Evolutionary conservation across 75 land plant genomes (phyloP), one percentile per base, ranked within the genome.

Genomic region (Cunninghamia lanceolata): DNA sequence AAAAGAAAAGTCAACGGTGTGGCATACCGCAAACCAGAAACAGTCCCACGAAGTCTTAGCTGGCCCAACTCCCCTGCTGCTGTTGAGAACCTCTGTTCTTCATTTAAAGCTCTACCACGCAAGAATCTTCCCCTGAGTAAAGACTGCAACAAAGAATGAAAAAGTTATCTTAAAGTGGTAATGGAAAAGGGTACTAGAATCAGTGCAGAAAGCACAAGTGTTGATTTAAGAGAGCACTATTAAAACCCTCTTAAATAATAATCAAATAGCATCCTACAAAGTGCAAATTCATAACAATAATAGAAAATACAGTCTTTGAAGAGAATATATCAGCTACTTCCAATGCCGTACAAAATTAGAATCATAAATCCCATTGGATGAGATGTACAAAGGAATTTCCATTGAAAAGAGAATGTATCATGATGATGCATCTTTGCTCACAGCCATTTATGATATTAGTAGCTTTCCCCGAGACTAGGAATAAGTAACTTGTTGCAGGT

Each of bases 71-170:
- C 90, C 34, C 89, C 82, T 77, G 90, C 85, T 71, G 87, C 88
- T 85, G 90, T 84, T 28, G 93, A 86, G 46, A 75, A 71, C 82
- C 84, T 39, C 56, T 86, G 82, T 32, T 89, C 89, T 40, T 85
- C 86, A 70, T 36, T 82, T 21, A 50, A 52, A 30, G 78, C 78
- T 78, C 88, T 88, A 86, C 43, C 53, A 16, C 83, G 89, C 79
- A 93, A 78, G 82, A 86, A 89, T 83, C 90, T 86, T 59, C 93
- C 88, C 68, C 90, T 87, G 36, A 93, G 86, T 52, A 92, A 56
- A 32, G 89, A 84, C 93, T 92, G 89, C 66, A 87, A 30, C 84
- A 19, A 47, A 34, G 71, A 83, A 47, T 35, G 1, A 83, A 38
- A 46, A 11, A 35, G 10, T 50, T 14, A 53, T 83, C 43, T 17